Conservation (phyloP, 805 yeast species). For the Yarrowia osloensis region DNA sequence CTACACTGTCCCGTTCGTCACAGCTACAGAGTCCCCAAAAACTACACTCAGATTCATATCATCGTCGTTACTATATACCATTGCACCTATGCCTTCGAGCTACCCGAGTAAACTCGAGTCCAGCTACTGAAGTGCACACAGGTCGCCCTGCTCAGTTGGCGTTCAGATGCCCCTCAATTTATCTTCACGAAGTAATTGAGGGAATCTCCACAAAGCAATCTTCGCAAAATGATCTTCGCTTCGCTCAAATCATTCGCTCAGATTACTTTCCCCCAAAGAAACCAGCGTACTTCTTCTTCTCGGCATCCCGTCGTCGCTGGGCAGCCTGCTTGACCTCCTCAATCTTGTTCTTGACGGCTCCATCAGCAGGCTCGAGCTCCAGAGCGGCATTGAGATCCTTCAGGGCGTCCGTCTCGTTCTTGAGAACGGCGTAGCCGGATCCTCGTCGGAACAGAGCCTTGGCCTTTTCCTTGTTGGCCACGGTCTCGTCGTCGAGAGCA, state of each 20-base stretch:
- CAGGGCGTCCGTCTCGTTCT: conserved; percentile 71
- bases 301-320: conserved; percentile 32
- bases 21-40: no score
- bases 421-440: conserved; percentile 60
- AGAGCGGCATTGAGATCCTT: conserved; percentile 67
- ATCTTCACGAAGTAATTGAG: no score
- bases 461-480: conserved; percentile 70
- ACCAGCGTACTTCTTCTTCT: conserved; percentile 40
- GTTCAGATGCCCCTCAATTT: no score
- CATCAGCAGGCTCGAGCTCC: conserved; percentile 56
- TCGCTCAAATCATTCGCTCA: no score
- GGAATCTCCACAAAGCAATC: no score
- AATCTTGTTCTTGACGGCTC: conserved; percentile 38
- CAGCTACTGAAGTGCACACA: no score
- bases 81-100: neutral
- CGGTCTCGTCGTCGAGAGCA: conserved; percentile 60
- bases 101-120: no score
- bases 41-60: neutral
- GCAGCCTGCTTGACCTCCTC: conserved; percentile 36
- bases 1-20: no score
- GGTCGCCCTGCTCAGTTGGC: no score
- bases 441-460: conserved; percentile 90
- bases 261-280: conserved; percentile 33
- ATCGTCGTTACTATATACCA: neutral
- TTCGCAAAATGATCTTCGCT: no score